Conservation (phyloP, 176 grass and related monocot genomes). For the Aegilops speltoides region DNA sequence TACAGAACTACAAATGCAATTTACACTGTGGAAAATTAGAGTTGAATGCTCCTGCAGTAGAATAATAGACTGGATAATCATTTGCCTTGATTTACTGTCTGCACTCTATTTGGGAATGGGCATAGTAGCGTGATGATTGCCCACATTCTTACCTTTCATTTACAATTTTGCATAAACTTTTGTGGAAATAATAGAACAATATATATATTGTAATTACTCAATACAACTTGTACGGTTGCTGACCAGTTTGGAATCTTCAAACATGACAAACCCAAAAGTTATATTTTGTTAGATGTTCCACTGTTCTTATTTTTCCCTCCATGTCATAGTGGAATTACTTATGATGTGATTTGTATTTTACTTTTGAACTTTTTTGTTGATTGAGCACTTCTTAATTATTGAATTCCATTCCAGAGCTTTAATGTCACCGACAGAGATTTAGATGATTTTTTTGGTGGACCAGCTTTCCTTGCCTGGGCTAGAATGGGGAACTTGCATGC, state of each 20-base stretch:
- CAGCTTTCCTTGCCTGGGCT: constrained; percentile 97
- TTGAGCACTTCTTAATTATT: constrained; percentile 14
- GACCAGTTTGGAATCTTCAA: background rate
- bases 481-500: constrained; percentile 97
- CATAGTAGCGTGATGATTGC: background rate
- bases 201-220: background rate
- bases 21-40: background rate
- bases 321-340: background rate
- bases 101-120: background rate
- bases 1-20: background rate
- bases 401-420: constrained; percentile 61
- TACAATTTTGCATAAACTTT: background rate
- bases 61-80: background rate
- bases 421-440: constrained; percentile 80
- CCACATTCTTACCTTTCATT: background rate
- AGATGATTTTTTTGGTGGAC: constrained; percentile 89
- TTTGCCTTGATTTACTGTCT: constrained; percentile 4
- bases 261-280: constrained; percentile 15
- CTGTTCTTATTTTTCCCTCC: background rate
- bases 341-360: background rate
- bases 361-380: background rate
- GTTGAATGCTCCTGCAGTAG: background rate
- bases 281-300: background rate
- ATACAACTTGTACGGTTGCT: background rate
- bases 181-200: background rate